Evolutionary conservation across 345 rosid species (phyloP), one percentile per base, ranked within the genome.

Genomic region (Aurinia saxatilis): DNA sequence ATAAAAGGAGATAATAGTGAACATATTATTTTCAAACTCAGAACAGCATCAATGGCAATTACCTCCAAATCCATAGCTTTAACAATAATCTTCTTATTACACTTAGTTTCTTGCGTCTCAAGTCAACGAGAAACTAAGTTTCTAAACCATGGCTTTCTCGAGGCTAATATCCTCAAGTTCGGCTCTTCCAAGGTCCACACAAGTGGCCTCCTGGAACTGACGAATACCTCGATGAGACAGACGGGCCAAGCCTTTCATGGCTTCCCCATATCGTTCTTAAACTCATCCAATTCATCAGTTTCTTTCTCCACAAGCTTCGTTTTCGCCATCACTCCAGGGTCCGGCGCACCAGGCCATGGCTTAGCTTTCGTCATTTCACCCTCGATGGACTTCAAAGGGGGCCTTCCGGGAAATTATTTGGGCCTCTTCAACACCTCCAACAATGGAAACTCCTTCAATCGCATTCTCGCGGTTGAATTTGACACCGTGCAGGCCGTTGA

Each of bases 201-300:
- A 0, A 77, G 41, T 57, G 89, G 93, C 17, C 77, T 81, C 4
- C 63, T 81, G 66, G 76, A 86, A 78, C 76, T 86, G 4, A 83
- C 93, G 2, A 78, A 83, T 67, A 70, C 65, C 50, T 71, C 82
- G 1, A 18, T 73, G 30, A 33, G 49, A 5, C 53, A 78, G 38
- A 31, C 7, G 0, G 87, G 82, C n/a, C 81, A 70, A 62, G 85
- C 83, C 53, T 80, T 83, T 60, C 66, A 67, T 29, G 64, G 73
- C 7, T 67, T 57, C 16, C 80, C 85, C 13, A 36, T 80, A 0
- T 12, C 58, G 1, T 77, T 80, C 60, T 21, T 50, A 50, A 59
- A 56, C 31, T 29, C 59, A 1, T 23, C 70, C 0, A 52, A 10
- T 34, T 45, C 70, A 5, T 39, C 70, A 5, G 16, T 60, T 16